These are phyloP conservation scores for Nicotiana attenuata DNA, from an alignment of 257 asterid genomes.

Conservation along the genomic window DNA sequence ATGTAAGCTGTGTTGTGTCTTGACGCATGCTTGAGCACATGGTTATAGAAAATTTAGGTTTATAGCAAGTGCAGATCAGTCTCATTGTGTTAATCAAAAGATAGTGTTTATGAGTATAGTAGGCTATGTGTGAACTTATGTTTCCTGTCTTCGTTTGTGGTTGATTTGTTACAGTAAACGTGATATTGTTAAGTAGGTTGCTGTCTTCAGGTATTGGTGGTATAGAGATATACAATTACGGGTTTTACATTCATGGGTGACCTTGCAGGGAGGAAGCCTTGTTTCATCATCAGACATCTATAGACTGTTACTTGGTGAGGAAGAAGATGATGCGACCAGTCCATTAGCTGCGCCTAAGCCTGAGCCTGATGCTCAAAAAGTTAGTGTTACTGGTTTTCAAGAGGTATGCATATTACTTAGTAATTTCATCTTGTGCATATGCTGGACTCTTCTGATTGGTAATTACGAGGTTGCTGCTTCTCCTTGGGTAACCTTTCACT, in stretches of 20 bases:
- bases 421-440: conserved; percentile 4
- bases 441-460: conserved; percentile 6
- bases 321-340: conserved; percentile 98
- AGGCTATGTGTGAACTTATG: not conserved
- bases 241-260: conserved; percentile 18
- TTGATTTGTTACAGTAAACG: not conserved
- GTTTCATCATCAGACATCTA: conserved; percentile 68
- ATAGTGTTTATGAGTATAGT: not conserved
- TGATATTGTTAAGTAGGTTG: not conserved
- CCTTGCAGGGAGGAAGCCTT: conserved; percentile 76
- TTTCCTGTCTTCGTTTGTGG: not conserved
- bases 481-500: not conserved
- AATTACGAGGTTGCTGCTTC: conserved; percentile 6
- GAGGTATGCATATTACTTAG: conserved; percentile 37
- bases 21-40: not conserved
- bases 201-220: not conserved
- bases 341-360: conserved; percentile 77
- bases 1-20: not conserved
- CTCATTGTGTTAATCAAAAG: not conserved
- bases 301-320: conserved; percentile 79
- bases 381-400: conserved; percentile 41
- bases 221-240: not conserved
- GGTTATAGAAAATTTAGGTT: not conserved
- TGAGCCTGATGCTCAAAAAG: conserved; percentile 68
- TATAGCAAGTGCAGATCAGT: not conserved